Evolutionary conservation across 192 early-diverging fungal genomes (phyloP), one percentile per base, ranked within the genome.

Genomic region (Rhizoclosmatium sp.): DNA sequence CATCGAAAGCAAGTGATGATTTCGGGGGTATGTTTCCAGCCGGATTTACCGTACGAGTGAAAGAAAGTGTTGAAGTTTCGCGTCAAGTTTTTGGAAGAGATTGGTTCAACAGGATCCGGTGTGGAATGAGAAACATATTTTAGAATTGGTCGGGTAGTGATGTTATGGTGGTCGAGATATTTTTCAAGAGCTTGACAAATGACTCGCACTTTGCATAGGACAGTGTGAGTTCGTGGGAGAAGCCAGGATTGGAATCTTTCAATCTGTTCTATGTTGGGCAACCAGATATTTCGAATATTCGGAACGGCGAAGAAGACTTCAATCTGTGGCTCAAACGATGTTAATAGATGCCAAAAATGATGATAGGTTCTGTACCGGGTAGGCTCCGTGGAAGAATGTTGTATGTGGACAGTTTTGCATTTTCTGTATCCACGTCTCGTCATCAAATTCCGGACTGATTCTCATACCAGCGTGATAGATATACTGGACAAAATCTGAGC

Each of bases 181-280:
- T 16, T 47, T 47, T 39, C 9, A 3, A 69, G 7, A 16, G 67
- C 64, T 2, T 47, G 31, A 31, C 67, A 69, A 3, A 59, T 4
- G 46, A 59, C 42, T 2, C 54, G 47, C 1, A 59, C 56, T 69
- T 77, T 77, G 65, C 65, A 66, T 14, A 77, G 40, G 19, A 77
- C 31, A 10, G 51, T 46, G 59, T 77, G 21, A 46, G 65, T 42
- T 19, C 9, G n/a, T 1, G 23, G 65, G 23, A 77, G 31, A 19
- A 68, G 47, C 65, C 59, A 58, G 10, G 51, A n/a, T 77, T 77
- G 76, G n/a, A 51, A 31, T 10, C 42, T n/a, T 39, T 66, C 41
- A 7, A 77, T 69, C 69, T 77, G 76, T 47, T 77, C 76, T 31
- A 68, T 16, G 49, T 77, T 77, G 5, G 76, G 76, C 44, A 77